phyloP scores from a whole-genome alignment of 352 stramenopile genomes.

The Pelagophyceae sp. region DNA sequence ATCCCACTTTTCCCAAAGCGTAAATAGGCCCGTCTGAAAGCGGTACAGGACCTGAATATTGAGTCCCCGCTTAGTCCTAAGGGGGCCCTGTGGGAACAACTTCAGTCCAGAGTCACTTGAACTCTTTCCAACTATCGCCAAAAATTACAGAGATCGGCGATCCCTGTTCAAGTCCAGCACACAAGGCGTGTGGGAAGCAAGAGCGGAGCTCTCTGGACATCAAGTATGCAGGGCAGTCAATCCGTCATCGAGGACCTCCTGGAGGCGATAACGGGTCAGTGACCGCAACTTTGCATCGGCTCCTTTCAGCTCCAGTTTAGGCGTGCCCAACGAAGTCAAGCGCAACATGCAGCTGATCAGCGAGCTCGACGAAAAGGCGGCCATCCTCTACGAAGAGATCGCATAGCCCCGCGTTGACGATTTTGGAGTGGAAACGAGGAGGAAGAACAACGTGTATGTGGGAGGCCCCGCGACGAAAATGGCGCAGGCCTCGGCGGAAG shows the following conservation, averaged over 20 bases:
- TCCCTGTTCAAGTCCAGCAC: too few relatives aligned
- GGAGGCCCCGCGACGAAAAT: background rate
- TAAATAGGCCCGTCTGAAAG: too few relatives aligned
- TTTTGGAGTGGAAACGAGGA: background rate
- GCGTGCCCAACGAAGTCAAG: background rate
- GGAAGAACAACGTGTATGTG: background rate
- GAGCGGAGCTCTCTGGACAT: too few relatives aligned
- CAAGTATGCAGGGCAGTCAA: too few relatives aligned
- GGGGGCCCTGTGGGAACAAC: too few relatives aligned
- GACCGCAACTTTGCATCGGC: background rate
- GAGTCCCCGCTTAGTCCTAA: too few relatives aligned
- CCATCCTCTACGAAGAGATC: background rate
- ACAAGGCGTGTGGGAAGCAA: too few relatives aligned
- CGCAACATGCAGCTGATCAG: background rate
- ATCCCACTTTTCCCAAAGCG: too few relatives aligned
- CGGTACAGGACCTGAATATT: too few relatives aligned
- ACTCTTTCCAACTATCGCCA: too few relatives aligned
- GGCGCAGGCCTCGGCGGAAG: background rate
- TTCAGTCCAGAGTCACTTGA: too few relatives aligned
- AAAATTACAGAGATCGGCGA: too few relatives aligned
- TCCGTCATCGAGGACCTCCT: constrained; percentile 18
- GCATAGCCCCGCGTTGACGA: background rate
- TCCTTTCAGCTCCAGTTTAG: background rate
- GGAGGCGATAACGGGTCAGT: background rate
- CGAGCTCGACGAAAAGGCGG: constrained; percentile 7